Base-by-base conservation (phyloP, 257 asterid species). In the Solanum bulbocastanum region DNA sequence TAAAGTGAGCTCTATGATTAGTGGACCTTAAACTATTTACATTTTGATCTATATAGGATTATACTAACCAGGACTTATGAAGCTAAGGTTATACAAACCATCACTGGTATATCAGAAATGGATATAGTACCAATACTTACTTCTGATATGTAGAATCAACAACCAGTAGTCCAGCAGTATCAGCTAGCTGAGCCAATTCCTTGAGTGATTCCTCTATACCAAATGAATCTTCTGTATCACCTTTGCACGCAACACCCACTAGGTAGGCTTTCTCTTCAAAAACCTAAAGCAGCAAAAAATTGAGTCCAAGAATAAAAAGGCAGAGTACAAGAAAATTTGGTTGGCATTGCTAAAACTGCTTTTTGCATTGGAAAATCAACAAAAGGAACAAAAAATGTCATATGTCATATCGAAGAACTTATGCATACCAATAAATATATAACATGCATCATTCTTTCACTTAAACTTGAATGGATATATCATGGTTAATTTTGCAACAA, bases 141-240 rank as follows among this genome's bases (percentile, higher is more conserved):
- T 94, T 97, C 88, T 97, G 99, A 91, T 91, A 89, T 37, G 99
- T 97, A 76, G 99, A 96, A 88, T 95, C 99, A 91, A 94, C 98
- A 91, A 96, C 96, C 69, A 46, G 87, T 69, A 97, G 92, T 84
- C 99, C 99, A 90, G 99, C 99, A 33, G 99, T 97, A 60, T 97
- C 99, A 89, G 99, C 99, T 68, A 97, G 93, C 93, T 97, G 99
- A 73, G 93, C 94, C 87, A 97, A 92, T 92, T 97, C 99, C 68
- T 89, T 91, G 30, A 97, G 98, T 32, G 99, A 97, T 27, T 97
- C 99, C 92, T 97, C 99, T 81, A 93, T 93, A 35, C 92, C 90
- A 87, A 96, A 97, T 25, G 95, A 88, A 90, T 90, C 95, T 71
- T 89, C 91, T 1, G 72, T 75, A 44, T 92, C 96, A 78, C 96